Base-by-base conservation (phyloP, 2,329 filamentous ascomycete species). In the Arthroderma uncinatum region DNA sequence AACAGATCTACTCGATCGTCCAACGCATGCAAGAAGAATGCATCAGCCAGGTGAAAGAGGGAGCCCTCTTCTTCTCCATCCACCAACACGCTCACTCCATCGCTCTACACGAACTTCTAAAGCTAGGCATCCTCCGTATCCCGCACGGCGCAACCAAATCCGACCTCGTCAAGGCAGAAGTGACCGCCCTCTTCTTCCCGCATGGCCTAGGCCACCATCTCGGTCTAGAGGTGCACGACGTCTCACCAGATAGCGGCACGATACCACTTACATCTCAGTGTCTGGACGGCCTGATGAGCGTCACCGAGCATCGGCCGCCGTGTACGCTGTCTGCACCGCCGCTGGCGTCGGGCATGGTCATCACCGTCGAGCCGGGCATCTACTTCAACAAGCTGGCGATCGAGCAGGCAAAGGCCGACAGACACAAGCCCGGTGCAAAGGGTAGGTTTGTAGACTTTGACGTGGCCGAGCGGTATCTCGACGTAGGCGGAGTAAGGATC, bases 1-100 rank as follows among this genome's bases (percentile, higher is more conserved):
- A 83, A 64, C 78, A 83, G 61, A 86, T 94, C 60, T 95, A 95
- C 74, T 80, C 86, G 62, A 83, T 94, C 39, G 92, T 96, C 0
- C 79, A 90, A 50, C 79, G 83, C 65, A 97, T 96, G 91, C 91
- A 96, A 71, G 78, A 82, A 33, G 83, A 87, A 61, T 88, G 84
- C 66, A 92, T 88, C 62, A 79, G 75, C 2, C 78, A 83, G 64
- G 80, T 95, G 62, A 86, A 85, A 66, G 83, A 82, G 14, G 89
- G 87, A 30, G 82, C 89, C 0, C 67, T 80, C 23, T 96, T 89
- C 86, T 87, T 95, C 53, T 84, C 89, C 54, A 80, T 95, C 2
- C 90, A 96, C 68, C 73, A 85, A 53, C 79, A 84, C 44, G 91
- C 91, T 0, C 90, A 95, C 73, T 80, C 81, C 62, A 80, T 95